Conservation (phyloP, 768 basidiomycete species). For the Chiua virens region DNA sequence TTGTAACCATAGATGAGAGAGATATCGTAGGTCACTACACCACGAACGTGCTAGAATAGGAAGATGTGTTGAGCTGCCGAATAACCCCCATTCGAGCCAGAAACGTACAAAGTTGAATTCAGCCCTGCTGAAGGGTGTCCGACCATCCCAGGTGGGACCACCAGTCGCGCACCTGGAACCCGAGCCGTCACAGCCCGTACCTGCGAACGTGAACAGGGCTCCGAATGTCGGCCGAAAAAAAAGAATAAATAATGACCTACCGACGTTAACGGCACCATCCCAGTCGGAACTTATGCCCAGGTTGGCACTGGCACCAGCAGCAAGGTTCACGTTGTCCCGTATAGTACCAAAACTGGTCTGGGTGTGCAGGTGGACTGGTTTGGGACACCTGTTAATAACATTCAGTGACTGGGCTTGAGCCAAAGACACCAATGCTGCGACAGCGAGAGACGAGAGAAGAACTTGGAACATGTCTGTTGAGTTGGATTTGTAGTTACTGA, state of each 20-base stretch:
- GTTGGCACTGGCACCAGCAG: constrained; percentile 24
- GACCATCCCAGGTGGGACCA: constrained; percentile 30
- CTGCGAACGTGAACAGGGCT: constrained; percentile 16
- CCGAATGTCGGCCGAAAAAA: background rate
- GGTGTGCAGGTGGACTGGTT: constrained; percentile 30
- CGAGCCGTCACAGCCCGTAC: constrained; percentile 25
- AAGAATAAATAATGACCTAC: constrained; percentile 13
- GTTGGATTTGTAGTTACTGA: background rate
- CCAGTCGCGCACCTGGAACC: constrained; percentile 32
- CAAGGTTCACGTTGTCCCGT: constrained; percentile 26
- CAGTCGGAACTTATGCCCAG: constrained; percentile 32
- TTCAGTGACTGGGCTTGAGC: constrained; percentile 30
- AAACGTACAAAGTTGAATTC: constrained; percentile 32
- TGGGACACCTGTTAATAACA: constrained; percentile 25
- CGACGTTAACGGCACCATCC: constrained; percentile 32
- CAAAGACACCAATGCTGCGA: constrained; percentile 18
- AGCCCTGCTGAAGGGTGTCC: constrained; percentile 32
- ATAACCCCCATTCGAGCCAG: background rate
- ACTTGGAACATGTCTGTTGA: constrained; percentile 23
- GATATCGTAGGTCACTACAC: constrained; percentile 32
- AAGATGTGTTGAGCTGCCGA: background rate
- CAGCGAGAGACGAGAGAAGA: constrained; percentile 16
- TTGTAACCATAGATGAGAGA: constrained; percentile 36
- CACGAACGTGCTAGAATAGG: constrained; percentile 18
- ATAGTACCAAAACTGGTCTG: constrained; percentile 30